Conservation (phyloP, 306 rosid genomes). For the Quercus suber region DNA sequence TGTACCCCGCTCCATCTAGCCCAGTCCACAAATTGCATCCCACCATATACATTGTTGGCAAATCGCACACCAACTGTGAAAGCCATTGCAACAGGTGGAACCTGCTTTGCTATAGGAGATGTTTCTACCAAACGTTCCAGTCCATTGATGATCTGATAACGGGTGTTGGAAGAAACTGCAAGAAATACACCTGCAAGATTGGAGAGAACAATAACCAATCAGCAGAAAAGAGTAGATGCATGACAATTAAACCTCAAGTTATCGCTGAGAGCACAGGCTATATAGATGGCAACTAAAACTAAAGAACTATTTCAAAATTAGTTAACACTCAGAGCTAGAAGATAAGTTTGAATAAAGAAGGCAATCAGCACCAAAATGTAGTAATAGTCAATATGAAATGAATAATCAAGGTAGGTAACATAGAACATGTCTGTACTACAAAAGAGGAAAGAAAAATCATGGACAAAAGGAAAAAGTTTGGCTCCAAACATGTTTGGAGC, state of each 20-base stretch:
- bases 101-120: slow-evolving; percentile 68
- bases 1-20: slow-evolving; percentile 91
- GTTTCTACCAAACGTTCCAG: slow-evolving; percentile 77
- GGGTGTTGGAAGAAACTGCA: slow-evolving; percentile 88
- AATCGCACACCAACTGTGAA: slow-evolving; percentile 87
- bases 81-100: slow-evolving; percentile 76
- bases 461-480: no score
- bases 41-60: slow-evolving; percentile 87
- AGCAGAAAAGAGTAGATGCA: not conserved
- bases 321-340: no score
- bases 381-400: not conserved
- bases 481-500: no score
- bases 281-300: not conserved
- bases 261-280: not conserved
- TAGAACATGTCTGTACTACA: not conserved
- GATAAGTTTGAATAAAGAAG: not conserved
- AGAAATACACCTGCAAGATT: slow-evolving; percentile 72
- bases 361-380: not conserved
- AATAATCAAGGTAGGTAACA: not conserved
- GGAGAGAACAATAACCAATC: slow-evolving; percentile 3
- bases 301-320: not conserved
- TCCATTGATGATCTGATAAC: slow-evolving; percentile 85
- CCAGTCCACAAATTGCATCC: slow-evolving; percentile 98
- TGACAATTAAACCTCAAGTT: not conserved
- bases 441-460: not conserved